Base-by-base conservation (phyloP, 2,329 filamentous ascomycete genomes). In the Orbilia brochopaga region DNA sequence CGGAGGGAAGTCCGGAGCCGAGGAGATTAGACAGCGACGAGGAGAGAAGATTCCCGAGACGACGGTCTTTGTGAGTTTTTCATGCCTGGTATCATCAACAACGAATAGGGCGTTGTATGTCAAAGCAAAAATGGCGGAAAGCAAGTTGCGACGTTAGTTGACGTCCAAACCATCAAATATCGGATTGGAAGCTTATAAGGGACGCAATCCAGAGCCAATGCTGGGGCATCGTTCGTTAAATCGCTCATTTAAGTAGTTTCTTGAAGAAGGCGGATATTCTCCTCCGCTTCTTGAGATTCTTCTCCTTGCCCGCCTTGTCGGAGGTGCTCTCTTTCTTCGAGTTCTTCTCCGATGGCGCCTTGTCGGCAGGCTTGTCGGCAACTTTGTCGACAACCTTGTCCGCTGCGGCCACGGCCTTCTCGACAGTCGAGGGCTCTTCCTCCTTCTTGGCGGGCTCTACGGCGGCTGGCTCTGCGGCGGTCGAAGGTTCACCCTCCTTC, bases 61-160 rank as follows among this genome's bases (percentile, higher is more conserved):
- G 17, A 19, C 19, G 44, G 44, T 23, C 44, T 48, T 48, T 19
- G 44, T 21, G 19, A 44, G 24, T 60, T 62, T 69, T 59, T 70
- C 67, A 72, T 72, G 67, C 57, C 55, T 72, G 67, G 67, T 72
- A 72, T 72, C 67, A 72, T 65, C 67, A 70, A 60, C 55, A 60
- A 51, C 24, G 50, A 53, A 62, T 54, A 62, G 52, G 52, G 53
- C 35, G 44, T 53, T 52, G 42, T 62, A 53, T 40, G 44, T 62
- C 21, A 62, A 35, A 52, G 23, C 23, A 37, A 54, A 42, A 54
- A 59, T 24, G 42, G 44, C 37, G 35, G 42, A 63, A 48, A 37
- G n/a, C 32, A 42, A 44, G 27, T 37, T 65, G 62, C 55, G 46
- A 59, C 59, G 54, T 37, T 48, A 37, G 40, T 48, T 53, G 48